phyloP scores from a whole-genome alignment of 106 monocot species.

The Iris macrosiphon region DNA sequence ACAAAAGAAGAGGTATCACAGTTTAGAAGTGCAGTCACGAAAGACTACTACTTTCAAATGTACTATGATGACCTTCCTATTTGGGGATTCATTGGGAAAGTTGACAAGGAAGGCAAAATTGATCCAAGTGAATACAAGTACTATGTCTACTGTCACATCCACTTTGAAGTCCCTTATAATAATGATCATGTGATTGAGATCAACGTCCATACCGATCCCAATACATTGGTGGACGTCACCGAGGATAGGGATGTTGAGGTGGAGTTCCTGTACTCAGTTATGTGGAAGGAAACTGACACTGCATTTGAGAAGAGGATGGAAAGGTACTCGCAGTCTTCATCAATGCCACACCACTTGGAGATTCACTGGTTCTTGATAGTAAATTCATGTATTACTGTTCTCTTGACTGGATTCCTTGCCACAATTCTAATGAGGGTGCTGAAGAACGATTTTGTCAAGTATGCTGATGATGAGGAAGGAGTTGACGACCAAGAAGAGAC shows the following conservation, averaged over 20 bases:
- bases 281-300: conserved; percentile 61
- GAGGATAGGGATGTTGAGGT: conserved; percentile 62
- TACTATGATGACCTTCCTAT: conserved; percentile 85
- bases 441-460: conserved; percentile 89
- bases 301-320: conserved; percentile 89
- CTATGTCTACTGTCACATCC: conserved; percentile 61
- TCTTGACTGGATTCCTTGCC: conserved; percentile 73
- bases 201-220: conserved; percentile 37
- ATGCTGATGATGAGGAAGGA: conserved; percentile 68
- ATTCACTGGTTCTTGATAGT: conserved; percentile 92
- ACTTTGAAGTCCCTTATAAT: conserved; percentile 66
- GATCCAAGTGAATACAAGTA: conserved; percentile 68
- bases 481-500: conserved; percentile 79
- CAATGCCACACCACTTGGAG: conserved; percentile 62
- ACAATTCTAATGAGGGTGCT: conserved; percentile 85
- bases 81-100: conserved; percentile 87
- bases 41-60: conserved; percentile 92
- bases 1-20: conserved; percentile 52
- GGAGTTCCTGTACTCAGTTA: conserved; percentile 62
- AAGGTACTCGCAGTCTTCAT: conserved; percentile 56
- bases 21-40: conserved; percentile 50
- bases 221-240: conserved; percentile 55
- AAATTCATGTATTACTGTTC: conserved; percentile 77
- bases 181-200: conserved; percentile 73
- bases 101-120: conserved; percentile 46